These are phyloP conservation scores for Krasilnikovozyma curviuscula DNA, from an alignment of 768 basidiomycete genomes.

Conservation along the genomic window DNA sequence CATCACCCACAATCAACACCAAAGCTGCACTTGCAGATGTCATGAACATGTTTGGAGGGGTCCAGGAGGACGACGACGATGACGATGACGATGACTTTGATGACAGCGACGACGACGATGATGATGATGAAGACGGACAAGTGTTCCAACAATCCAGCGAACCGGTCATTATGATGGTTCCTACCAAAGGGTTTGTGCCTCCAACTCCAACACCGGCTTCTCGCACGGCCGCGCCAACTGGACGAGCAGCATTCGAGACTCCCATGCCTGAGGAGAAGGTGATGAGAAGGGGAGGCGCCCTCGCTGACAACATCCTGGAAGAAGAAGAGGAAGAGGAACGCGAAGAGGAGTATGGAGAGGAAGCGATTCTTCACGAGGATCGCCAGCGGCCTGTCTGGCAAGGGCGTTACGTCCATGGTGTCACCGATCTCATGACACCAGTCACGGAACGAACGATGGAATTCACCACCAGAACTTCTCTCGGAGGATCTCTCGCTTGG, in stretches of 20 bases:
- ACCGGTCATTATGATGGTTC: constrained; percentile 18
- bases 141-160: constrained; percentile 20
- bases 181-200: constrained; percentile 18
- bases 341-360: neutral
- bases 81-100: constrained; percentile 22
- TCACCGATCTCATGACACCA: constrained; percentile 89
- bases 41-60: constrained; percentile 73
- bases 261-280: constrained; percentile 8
- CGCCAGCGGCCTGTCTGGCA: constrained; percentile 6
- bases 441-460: constrained; percentile 90
- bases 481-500: neutral
- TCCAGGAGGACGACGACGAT: constrained; percentile 18
- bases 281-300: neutral
- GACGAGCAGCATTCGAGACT: constrained; percentile 1
- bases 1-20: constrained; percentile 74
- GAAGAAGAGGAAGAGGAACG: constrained; percentile 12
- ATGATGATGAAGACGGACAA: constrained; percentile 4
- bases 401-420: too few species aligned
- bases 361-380: constrained; percentile 2
- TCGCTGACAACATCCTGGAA: constrained; percentile 10
- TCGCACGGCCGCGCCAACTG: neutral
- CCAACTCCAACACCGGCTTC: constrained; percentile 26
- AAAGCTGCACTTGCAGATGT: constrained; percentile 87
- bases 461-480: constrained; percentile 36
- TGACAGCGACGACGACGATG: constrained; percentile 21